These are phyloP conservation scores for Trichoderma parareesei DNA, from an alignment of 495 filamentous ascomycete species.

Conservation along the genomic window DNA sequence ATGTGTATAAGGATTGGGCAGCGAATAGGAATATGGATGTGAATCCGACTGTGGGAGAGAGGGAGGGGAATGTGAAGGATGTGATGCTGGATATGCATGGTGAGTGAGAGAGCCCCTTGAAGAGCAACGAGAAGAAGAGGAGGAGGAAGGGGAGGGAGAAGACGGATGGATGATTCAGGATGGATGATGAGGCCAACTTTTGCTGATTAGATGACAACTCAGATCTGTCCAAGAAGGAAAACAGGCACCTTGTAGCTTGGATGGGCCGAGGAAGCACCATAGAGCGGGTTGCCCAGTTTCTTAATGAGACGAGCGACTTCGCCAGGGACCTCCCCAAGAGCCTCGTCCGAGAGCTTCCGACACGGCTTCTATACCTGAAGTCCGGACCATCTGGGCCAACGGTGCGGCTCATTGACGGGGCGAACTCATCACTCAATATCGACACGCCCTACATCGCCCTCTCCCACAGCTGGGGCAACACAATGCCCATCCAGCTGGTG, in stretches of 20 bases:
- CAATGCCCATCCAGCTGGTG: neutral
- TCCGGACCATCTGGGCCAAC: neutral
- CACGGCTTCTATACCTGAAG: neutral
- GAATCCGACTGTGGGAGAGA: neutral
- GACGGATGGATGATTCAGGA: no score
- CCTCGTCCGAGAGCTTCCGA: neutral
- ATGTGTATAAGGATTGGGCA: constrained; percentile 1
- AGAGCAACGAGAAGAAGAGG: neutral
- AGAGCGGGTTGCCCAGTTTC: neutral
- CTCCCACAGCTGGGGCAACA: neutral
- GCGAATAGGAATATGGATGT: constrained; percentile 1
- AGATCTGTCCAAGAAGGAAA: neutral
- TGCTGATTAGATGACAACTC: neutral
- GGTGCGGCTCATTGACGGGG: neutral
- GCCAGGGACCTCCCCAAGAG: neutral
- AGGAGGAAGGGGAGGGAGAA: no score
- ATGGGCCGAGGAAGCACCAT: neutral
- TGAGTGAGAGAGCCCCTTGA: neutral
- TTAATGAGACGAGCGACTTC: neutral
- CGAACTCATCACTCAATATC: neutral
- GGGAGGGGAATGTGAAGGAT: constrained; percentile 4
- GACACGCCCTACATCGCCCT: neutral
- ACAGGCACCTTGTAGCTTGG: neutral
- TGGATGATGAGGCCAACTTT: no score
- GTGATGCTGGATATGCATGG: constrained; percentile 1